Base-by-base conservation (phyloP, 2,329 filamentous ascomycete genomes). In the Colletotrichum tabaci region DNA sequence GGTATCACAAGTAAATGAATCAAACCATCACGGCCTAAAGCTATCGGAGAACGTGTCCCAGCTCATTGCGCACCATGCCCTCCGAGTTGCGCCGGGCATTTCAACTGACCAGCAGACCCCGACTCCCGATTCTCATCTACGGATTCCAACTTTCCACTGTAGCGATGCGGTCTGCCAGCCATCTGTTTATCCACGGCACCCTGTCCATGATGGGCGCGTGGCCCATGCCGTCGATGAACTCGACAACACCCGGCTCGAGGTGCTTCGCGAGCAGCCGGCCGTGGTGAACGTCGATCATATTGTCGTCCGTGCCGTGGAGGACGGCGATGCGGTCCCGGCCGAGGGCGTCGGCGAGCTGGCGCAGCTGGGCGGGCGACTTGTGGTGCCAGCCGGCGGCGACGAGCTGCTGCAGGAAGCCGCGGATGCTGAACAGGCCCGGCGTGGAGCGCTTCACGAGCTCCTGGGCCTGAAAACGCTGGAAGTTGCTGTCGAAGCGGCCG, bases 341-440 rank as follows among this genome's bases (percentile, higher is more conserved):
- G 1, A 98, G 87, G 38, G 80, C 82, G 75, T 94, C 90, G 0
- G 87, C 92, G 73, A 97, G 85, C 73, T 87, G 83, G 74, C 82
- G 83, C 56, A 97, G 81, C 81, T 97, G 92, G 71, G 83, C 87
- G 0, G 88, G 80, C 15, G 87, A 90, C 85, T 97, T 97, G 80
- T 89, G 84, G 80, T 98, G 95, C 88, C 93, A 94, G 0, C 90
- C 93, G 0, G 92, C 93, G 0, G 94, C 95, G 61, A 94, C 85
- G 3, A 94, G 88, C 83, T 98, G 95, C 75, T 93, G 85, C 42
- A 96, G 78, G 80, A 96, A 94, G 1, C 93, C 93, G 42, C 84
- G 85, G 57, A 85, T 86, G 4, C 88, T 89, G 79, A 94, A 96
- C 7, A 84, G 84, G 0, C 85, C 83, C 1, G 86, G 82, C 69